Evolutionary conservation across 192 early-diverging fungal genomes (phyloP).

Genomic region (Obelidium mucronatum): DNA sequence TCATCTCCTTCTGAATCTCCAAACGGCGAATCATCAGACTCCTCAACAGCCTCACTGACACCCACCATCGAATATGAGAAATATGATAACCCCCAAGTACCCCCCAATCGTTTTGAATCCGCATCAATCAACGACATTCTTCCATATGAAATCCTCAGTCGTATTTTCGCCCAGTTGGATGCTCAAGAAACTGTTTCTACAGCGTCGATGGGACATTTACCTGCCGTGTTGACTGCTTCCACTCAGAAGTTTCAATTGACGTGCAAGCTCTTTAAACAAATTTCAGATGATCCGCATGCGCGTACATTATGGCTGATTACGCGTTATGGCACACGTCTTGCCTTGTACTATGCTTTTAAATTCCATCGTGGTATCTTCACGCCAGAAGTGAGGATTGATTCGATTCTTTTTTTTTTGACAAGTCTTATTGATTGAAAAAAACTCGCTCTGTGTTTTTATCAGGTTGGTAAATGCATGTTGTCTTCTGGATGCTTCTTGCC

Average conservation of each 20-base stretch:
- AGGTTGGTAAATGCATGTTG: slow-evolving; percentile 43
- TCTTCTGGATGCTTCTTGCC: slow-evolving; percentile 37
- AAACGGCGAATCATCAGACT: slow-evolving; percentile 1
- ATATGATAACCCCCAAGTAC: neutral
- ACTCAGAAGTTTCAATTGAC: slow-evolving; percentile 25
- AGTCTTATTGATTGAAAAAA: neutral
- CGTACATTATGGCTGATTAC: slow-evolving; percentile 36
- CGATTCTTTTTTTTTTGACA: neutral
- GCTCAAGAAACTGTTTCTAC: slow-evolving; percentile 6
- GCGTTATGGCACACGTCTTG: slow-evolving; percentile 38
- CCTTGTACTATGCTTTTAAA: slow-evolving; percentile 45
- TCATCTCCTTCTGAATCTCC: neutral
- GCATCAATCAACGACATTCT: slow-evolving; percentile 5
- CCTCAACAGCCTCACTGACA: neutral
- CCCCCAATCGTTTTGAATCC: neutral
- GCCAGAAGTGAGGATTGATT: slow-evolving; percentile 6
- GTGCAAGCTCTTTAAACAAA: slow-evolving; percentile 30
- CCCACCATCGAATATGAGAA: slow-evolving; percentile 2
- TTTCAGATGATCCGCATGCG: slow-evolving; percentile 50
- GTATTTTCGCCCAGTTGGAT: slow-evolving; percentile 45
- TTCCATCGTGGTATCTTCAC: slow-evolving; percentile 39
- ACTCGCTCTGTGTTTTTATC: too few species aligned
- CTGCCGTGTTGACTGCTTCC: slow-evolving; percentile 14
- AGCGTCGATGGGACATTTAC: slow-evolving; percentile 15
- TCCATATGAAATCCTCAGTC: slow-evolving; percentile 44